A percentile compares a stretch with the other conserved stretches of the same genome.
These are phyloP conservation scores for Saxophila tyrrhenica DNA, from an alignment of 495 filamentous ascomycete species.

Conservation along the genomic window DNA sequence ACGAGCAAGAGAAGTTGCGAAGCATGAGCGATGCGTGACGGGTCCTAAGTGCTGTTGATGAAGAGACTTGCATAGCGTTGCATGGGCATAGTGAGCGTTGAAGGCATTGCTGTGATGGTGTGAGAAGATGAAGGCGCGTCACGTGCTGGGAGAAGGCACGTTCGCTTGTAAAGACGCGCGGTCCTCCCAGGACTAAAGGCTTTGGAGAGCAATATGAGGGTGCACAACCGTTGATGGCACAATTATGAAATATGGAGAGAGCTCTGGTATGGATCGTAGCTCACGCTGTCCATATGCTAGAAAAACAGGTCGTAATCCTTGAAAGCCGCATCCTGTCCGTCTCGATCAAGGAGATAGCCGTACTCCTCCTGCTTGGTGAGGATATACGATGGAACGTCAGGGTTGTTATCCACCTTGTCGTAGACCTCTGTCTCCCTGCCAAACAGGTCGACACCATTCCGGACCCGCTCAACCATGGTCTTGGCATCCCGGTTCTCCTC, in stretches of 20 bases:
- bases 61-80: background rate
- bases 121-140: background rate
- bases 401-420: constrained; percentile 22
- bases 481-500: constrained; percentile 31
- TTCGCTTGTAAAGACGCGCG: no score
- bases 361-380: constrained; percentile 4
- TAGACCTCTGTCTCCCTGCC: constrained; percentile 36
- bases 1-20: constrained; percentile 62
- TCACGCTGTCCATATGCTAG: background rate
- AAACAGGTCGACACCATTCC: constrained; percentile 41
- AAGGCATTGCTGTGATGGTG: background rate
- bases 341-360: constrained; percentile 14
- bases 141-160: no score
- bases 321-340: constrained; percentile 13
- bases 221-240: no score
- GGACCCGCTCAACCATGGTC: constrained; percentile 36
- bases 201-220: no score
- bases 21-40: constrained; percentile 8
- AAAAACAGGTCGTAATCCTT: background rate
- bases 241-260: no score
- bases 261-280: no score
- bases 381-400: constrained; percentile 14
- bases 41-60: background rate
- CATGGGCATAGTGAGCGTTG: background rate
- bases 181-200: no score